Conservation (phyloP, 805 yeast species). For the Starmerella tilneyi region DNA sequence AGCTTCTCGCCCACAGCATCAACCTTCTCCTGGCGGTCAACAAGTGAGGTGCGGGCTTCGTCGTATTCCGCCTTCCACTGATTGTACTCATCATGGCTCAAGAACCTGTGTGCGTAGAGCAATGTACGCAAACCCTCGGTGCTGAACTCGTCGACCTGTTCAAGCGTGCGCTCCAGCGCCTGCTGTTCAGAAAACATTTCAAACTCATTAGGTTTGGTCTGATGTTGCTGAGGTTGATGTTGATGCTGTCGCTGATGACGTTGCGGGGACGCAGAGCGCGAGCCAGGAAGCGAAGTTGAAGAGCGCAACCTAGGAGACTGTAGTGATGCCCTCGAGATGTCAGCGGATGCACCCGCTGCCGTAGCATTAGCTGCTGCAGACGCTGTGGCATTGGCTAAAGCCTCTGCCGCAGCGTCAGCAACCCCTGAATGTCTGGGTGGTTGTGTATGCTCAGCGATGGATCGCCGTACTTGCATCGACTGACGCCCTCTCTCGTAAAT, state of each 20-base stretch:
- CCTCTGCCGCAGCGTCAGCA: neutral
- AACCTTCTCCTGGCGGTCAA: slow-evolving; percentile 53
- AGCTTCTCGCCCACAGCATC: slow-evolving; percentile 63
- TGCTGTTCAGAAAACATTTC: slow-evolving; percentile 57
- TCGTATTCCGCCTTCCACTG: slow-evolving; percentile 59
- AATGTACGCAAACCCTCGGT: slow-evolving; percentile 90
- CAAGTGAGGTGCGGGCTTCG: slow-evolving; percentile 66
- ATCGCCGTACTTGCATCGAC: slow-evolving; percentile 16
- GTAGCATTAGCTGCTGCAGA: slow-evolving; percentile 3
- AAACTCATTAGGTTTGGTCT: neutral
- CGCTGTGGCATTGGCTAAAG: neutral
- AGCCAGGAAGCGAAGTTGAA: neutral
- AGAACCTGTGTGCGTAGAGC: slow-evolving; percentile 68
- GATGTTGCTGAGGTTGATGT: neutral
- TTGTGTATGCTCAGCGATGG: slow-evolving; percentile 1
- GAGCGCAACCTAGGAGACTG: neutral
- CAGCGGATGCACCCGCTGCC: neutral
- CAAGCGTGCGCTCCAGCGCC: slow-evolving; percentile 70
- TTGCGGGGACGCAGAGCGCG: slow-evolving; percentile 2
- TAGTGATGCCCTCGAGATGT: neutral
- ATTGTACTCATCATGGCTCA: slow-evolving; percentile 48
- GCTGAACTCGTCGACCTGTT: slow-evolving; percentile 87
- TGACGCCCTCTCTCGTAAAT: slow-evolving; percentile 25
- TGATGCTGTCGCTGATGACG: neutral
- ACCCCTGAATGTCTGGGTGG: neutral